A percentile compares a stretch with the other conserved stretches of the same genome.
Conservation (phyloP, 495 filamentous ascomycete species). For the Neurospora sp. region DNA sequence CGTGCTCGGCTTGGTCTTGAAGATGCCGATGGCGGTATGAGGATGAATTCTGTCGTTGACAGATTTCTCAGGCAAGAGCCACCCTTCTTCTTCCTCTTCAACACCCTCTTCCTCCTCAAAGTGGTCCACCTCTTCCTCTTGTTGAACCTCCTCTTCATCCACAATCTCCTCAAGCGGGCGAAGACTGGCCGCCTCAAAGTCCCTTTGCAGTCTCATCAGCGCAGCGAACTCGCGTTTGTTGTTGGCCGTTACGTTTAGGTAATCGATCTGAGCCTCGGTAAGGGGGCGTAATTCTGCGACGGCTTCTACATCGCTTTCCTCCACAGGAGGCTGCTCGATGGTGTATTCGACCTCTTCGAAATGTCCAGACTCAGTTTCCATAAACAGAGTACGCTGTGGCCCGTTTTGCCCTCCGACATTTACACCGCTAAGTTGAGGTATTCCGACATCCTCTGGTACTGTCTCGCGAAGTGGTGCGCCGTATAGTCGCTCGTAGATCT, state of each 20-base stretch:
- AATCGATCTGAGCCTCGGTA: constrained; percentile 15
- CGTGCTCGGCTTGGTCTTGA: constrained; percentile 57
- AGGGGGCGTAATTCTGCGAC: background rate
- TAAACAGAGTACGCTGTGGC: constrained; percentile 28
- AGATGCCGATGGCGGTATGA: constrained; percentile 52
- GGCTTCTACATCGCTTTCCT: background rate
- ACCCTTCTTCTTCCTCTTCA: constrained; percentile 11
- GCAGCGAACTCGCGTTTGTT: constrained; percentile 41
- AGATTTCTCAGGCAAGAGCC: background rate
- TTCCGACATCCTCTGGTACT: constrained; percentile 45
- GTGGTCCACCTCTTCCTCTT: constrained; percentile 27
- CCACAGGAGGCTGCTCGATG: constrained; percentile 9
- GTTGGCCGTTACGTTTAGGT: constrained; percentile 35
- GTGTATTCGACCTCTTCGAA: constrained; percentile 50
- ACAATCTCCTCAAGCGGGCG: constrained; percentile 35
- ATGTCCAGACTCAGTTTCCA: constrained; percentile 48
- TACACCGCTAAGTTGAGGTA: constrained; percentile 23
- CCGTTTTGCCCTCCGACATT: background rate
- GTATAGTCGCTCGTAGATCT: constrained; percentile 71
- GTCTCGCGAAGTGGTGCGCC: constrained; percentile 54
- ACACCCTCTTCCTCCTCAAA: constrained; percentile 19
- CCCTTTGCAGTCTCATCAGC: constrained; percentile 37
- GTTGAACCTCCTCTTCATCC: constrained; percentile 30
- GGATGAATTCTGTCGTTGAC: constrained; percentile 46
- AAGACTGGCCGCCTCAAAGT: constrained; percentile 43